A percentile compares a stretch with the other conserved stretches of the same genome.
phyloP scores from a whole-genome alignment of 495 filamentous ascomycete species.

The Hypoxylon perforatum region DNA sequence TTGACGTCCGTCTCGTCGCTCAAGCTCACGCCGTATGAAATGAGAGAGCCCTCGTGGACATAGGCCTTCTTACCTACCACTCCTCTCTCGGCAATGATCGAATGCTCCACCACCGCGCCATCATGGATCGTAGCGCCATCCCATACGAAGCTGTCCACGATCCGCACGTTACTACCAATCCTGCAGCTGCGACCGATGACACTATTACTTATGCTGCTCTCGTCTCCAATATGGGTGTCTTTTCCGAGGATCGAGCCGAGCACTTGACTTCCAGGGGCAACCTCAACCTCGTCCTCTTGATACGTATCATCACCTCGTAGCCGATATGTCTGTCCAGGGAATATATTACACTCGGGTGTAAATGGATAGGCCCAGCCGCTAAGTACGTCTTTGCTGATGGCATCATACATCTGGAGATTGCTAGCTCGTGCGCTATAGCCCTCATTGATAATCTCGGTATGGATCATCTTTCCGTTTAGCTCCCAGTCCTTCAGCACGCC shows the following conservation, averaged over 20 bases:
- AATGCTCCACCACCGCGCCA: constrained; percentile 71
- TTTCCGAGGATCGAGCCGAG: constrained; percentile 78
- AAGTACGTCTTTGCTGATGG: constrained; percentile 88
- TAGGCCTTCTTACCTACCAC: constrained; percentile 75
- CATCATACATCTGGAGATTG: constrained; percentile 89
- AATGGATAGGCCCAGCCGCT: constrained; percentile 93
- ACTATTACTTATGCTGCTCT: constrained; percentile 73
- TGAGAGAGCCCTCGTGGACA: constrained; percentile 75
- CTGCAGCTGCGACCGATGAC: constrained; percentile 84
- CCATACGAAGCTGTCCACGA: constrained; percentile 91
- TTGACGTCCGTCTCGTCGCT: constrained; percentile 60
- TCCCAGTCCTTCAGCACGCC: constrained; percentile 97
- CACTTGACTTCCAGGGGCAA: constrained; percentile 59
- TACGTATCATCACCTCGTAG: constrained; percentile 75
- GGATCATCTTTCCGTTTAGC: constrained; percentile 93
- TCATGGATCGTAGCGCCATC: constrained; percentile 82
- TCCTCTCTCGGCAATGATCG: constrained; percentile 79
- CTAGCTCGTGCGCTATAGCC: constrained; percentile 85
- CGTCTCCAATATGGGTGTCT: constrained; percentile 78
- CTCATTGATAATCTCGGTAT: constrained; percentile 85
- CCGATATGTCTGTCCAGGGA: constrained; percentile 79
- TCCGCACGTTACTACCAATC: constrained; percentile 83
- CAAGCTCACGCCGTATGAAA: constrained; percentile 83
- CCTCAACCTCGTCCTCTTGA: constrained; percentile 75
- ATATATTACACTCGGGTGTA: constrained; percentile 87